These are phyloP conservation scores for Lachnellula hyalina DNA, from an alignment of 2,329 filamentous ascomycete genomes.

Conservation along the genomic window DNA sequence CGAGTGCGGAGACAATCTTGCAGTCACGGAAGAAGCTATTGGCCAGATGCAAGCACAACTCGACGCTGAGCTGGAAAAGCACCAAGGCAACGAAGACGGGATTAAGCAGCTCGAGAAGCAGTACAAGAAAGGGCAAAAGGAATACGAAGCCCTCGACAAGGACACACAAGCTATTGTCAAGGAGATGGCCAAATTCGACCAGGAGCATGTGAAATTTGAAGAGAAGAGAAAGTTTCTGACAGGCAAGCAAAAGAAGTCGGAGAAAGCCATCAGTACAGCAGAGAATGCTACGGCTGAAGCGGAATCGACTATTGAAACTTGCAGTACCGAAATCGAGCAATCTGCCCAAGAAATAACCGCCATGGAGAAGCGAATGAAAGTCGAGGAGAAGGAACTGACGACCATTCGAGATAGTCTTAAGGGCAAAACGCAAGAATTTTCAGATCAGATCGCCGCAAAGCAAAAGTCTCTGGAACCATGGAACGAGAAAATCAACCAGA, in stretches of 20 bases:
- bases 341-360: conserved; percentile 67
- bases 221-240: conserved; percentile 94
- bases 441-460: conserved; percentile 84
- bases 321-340: conserved; percentile 70
- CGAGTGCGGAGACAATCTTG: conserved; percentile 83
- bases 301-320: conserved; percentile 71
- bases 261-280: conserved; percentile 77
- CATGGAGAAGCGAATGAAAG: conserved; percentile 70
- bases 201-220: conserved; percentile 94
- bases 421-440: conserved; percentile 92
- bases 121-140: conserved; percentile 76
- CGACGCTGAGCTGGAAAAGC: conserved; percentile 82
- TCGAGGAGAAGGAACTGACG: conserved; percentile 76
- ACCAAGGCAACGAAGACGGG: conserved; percentile 80
- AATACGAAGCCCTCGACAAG: conserved; percentile 79
- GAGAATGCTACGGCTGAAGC: conserved; percentile 71
- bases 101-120: conserved; percentile 86
- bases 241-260: conserved; percentile 89
- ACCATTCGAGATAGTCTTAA: conserved; percentile 83
- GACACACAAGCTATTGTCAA: conserved; percentile 73
- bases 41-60: conserved; percentile 85
- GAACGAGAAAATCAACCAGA: conserved; percentile 95
- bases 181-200: conserved; percentile 88
- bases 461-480: conserved; percentile 94
- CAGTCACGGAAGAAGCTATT: conserved; percentile 84